Base-by-base conservation (phyloP, 371 early-diverging fungal genomes). In the Apophysomyces ossiformis region DNA sequence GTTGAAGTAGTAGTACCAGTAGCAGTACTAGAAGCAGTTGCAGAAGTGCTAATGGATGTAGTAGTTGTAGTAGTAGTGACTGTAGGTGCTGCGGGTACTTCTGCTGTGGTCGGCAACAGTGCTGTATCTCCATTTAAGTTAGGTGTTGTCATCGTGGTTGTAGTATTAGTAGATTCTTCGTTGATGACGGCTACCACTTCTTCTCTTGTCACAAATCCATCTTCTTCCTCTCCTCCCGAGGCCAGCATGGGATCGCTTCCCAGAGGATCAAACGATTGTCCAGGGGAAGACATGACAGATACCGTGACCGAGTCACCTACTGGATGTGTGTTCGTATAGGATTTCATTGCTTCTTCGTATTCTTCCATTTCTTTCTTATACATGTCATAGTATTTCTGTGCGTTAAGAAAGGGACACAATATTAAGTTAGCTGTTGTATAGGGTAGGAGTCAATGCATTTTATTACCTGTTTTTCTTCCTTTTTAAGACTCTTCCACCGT, bases 381-480 rank as follows among this genome's bases (percentile, higher is more conserved):
- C 69, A 75, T 76, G 38, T 79, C 79, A 58, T 79, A 81, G 62
- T 86, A 86, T 64, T 73, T 68, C 86, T 85, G 61, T 37, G 37
- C 47, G 7, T 38, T 4, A 41, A 57, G 16, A 46, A 57, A 21
- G 54, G 21, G 13, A 38, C 15, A 16, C 18, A 5, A 12, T 39
- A 9, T 44, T 37, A n/a, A 59, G 41, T 15, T 18, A 8, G 44
- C 18, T 15, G 39, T 9, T 15, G 35, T 46, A 7, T 36, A 4
- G 37, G 4, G 39, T 26, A 26, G 32, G 26, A n/a, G 57, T 37
- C 16, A 7, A 16, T 32, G 43, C 38, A 8, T 62, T n/a, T n/a
- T 45, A 50, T 64, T 78, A 80, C 87, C 76, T 79, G 69, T 70
- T 86, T 85, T 69, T 82, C 83, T 61, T 85, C 83, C 65, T 75